A percentile compares a stretch with the other conserved stretches of the same genome.
These are phyloP conservation scores for Trypanosoma grayi DNA, from an alignment of 208 protist genomes.

Conservation along the genomic window DNA sequence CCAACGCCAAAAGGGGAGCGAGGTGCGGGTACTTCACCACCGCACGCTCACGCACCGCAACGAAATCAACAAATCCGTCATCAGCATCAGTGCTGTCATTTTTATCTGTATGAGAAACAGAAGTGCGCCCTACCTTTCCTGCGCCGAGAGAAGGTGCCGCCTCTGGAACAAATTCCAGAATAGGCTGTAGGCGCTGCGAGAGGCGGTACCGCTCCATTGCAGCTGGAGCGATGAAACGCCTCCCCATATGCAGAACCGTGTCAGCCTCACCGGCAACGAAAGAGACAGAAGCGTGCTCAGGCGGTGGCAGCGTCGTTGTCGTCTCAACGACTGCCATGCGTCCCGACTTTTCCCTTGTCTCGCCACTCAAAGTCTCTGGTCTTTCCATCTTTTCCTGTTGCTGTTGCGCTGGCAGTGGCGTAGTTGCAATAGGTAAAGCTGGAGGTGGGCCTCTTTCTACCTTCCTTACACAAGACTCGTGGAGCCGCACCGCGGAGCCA, in stretches of 20 bases:
- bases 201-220: conserved; percentile 25
- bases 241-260: conserved; percentile 24
- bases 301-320: background rate
- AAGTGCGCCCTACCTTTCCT: background rate
- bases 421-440: background rate
- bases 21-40: conserved; percentile 10
- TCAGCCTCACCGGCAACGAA: conserved; percentile 5
- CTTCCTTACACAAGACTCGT: background rate
- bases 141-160: background rate
- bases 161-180: conserved; percentile 25
- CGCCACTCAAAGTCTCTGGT: no score
- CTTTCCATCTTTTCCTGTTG: no score
- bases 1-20: conserved; percentile 6
- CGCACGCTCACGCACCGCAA: conserved; percentile 13
- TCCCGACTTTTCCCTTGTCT: no score
- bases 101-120: background rate
- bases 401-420: background rate
- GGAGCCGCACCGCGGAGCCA: conserved; percentile 12
- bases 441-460: background rate
- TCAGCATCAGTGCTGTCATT: background rate
- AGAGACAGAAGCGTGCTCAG: background rate
- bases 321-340: background rate
- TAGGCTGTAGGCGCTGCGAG: conserved; percentile 9
- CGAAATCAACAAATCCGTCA: conserved; percentile 25
- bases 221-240: conserved; percentile 23